phyloP scores from a whole-genome alignment of 1,139 yeast genomes.

The Suhomyces ambrosiae region DNA sequence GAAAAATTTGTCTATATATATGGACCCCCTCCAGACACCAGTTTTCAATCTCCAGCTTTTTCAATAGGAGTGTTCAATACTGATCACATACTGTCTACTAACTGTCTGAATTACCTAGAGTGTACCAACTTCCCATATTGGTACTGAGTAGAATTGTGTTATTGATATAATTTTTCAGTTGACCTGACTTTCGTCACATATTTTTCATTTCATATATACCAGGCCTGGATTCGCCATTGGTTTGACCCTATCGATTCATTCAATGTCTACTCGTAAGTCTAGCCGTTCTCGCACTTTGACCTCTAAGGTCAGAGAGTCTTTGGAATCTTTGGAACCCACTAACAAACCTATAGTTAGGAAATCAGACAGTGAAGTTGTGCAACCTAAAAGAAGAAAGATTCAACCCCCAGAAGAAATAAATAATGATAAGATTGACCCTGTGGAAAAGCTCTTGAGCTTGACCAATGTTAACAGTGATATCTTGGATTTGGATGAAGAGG shows the following conservation, averaged over 20 bases:
- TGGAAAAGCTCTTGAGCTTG: conserved; percentile 45
- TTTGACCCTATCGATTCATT: not conserved
- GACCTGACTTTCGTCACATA: conserved; percentile 4
- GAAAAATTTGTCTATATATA: conserved; percentile 14
- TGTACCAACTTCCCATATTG: conserved; percentile 1
- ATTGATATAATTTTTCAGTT: conserved; percentile 5
- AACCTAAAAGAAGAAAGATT: conserved; percentile 9
- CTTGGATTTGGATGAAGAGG: conserved; percentile 24
- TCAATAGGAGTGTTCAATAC: not conserved
- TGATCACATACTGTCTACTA: not conserved
- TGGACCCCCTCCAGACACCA: conserved; percentile 10
- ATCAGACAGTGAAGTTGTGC: conserved; percentile 5
- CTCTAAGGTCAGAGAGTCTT: conserved; percentile 19
- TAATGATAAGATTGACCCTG: conserved; percentile 46
- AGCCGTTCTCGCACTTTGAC: conserved; percentile 30
- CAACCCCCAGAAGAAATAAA: conserved; percentile 10
- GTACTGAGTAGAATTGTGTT: conserved; percentile 10
- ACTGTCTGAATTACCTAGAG: conserved; percentile 9
- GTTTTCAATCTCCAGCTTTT: conserved; percentile 1
- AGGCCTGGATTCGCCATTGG: conserved; percentile 10
- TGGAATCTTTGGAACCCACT: conserved; percentile 10
- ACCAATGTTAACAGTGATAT: conserved; percentile 36
- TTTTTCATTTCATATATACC: conserved; percentile 1
- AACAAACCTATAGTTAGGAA: conserved; percentile 17
- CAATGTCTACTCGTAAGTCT: conserved; percentile 39